Base-by-base conservation (phyloP, 306 rosid species). In the Sechiopsis laciniata region DNA sequence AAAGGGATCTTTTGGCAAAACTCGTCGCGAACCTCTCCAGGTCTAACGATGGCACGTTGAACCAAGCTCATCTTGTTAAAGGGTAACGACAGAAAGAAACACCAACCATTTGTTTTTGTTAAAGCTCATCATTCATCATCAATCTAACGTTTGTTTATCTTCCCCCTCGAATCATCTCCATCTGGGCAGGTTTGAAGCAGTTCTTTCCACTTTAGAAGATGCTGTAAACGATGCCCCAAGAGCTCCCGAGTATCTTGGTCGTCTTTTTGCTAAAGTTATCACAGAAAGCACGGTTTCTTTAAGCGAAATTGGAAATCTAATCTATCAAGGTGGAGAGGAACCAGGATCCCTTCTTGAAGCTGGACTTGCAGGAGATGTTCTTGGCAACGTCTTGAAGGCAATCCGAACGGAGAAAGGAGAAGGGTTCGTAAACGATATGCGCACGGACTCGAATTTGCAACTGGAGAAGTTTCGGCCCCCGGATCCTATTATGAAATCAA, bases 281-380 rank as follows among this genome's bases (percentile, higher is more conserved):
- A 66, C 78, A 54, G 92, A 86, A 84, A 79, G 80, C 78, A 78
- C 86, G 74, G 76, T 83, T 76, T 32, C 89, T 51, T 71, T 94
- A 78, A 66, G 80, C 15, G 92, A 90, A 75, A 87, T 94, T 11
- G 98, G 87, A 60, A 56, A 5, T 53, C 54, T 87, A 78, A 80
- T 90, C 77, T 74, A 29, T 42, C 76, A 83, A 40, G 97, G 97
- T 17, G 98, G 98, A 63, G 95, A 89, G 81, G 86, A 81, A 80
- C 88, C 89, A 10, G 95, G 96, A 15, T 67, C 37, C 62, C 97
- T 94, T 67, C 72, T 76, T 22, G 62, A 86, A 74, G 56, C 2
- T 6, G 97, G 97, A 77, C 88, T 94, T 69, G 96, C 97, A 26
- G 96, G 80, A 13, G 88, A 94, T 71, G 90, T 94, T 78, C 81